Percentiles rank a stretch among this genome's conserved stretches.
phyloP scores from a whole-genome alignment of 2,329 filamentous ascomycete genomes.

The Botrytis medusae region DNA sequence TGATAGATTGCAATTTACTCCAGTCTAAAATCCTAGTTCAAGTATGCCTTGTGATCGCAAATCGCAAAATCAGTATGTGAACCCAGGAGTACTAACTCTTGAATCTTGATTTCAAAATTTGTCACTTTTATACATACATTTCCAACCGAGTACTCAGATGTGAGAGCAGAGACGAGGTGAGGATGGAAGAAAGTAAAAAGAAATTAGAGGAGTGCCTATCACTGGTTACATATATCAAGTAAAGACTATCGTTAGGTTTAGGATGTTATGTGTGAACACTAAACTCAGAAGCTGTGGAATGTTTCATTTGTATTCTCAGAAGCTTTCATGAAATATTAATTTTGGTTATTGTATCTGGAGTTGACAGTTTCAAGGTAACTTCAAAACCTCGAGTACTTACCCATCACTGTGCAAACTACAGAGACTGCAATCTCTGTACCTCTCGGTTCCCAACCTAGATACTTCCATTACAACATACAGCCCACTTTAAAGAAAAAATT shows the following conservation, averaged over 20 bases:
- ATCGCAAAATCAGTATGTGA: neutral
- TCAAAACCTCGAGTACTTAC: neutral
- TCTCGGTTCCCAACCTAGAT: neutral
- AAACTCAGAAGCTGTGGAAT: no score
- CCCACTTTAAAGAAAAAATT: neutral
- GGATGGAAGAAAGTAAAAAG: neutral
- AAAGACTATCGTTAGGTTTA: neutral
- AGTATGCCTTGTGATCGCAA: neutral
- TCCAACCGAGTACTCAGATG: accelerated
- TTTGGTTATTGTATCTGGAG: neutral
- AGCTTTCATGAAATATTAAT: neutral
- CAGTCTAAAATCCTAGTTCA: neutral
- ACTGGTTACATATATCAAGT: neutral
- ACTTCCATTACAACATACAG: neutral
- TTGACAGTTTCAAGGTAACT: neutral
- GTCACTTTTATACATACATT: neutral
- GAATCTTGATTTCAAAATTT: neutral
- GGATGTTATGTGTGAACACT: neutral
- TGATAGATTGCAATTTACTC: neutral
- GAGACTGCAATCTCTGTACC: neutral
- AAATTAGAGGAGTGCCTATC: neutral
- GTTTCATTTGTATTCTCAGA: neutral
- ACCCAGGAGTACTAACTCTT: neutral
- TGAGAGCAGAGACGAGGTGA: neutral
- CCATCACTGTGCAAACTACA: neutral